Evolutionary conservation across 768 basidiomycete species (phyloP).

Genomic region (Coprinellus micaceus): DNA sequence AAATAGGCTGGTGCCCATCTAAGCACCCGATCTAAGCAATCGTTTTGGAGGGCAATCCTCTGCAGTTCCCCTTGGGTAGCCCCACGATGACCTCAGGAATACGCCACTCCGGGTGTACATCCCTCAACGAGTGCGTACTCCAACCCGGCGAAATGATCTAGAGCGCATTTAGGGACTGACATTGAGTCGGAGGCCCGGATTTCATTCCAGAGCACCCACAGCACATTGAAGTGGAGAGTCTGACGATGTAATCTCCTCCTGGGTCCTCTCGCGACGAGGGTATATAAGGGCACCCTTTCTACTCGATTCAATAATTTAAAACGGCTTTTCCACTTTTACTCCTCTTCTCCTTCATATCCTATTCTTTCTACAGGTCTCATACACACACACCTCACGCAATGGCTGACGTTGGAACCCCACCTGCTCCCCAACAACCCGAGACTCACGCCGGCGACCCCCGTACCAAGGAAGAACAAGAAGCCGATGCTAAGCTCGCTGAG

Average conservation of each 20-base stretch:
- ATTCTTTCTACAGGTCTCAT: background rate
- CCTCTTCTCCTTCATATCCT: background rate
- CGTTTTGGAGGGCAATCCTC: too few species aligned
- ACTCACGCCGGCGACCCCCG: slow-evolving; percentile 14
- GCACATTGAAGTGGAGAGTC: slow-evolving; percentile 1
- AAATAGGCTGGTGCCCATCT: too few species aligned
- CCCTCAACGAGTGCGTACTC: too few species aligned
- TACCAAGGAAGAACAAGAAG: slow-evolving; percentile 20
- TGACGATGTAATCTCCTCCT: background rate
- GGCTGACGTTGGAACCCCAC: background rate
- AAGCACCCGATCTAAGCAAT: too few species aligned
- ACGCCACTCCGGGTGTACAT: too few species aligned
- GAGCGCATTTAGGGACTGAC: background rate
- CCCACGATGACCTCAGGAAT: too few species aligned
- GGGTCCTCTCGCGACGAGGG: background rate
- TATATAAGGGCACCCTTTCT: too few species aligned
- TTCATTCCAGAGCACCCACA: too few species aligned
- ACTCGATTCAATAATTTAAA: background rate
- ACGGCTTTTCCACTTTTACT: background rate
- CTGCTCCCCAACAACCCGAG: background rate
- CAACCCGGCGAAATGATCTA: background rate
- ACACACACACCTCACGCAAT: background rate
- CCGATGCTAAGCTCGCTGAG: slow-evolving; percentile 28
- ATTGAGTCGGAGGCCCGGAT: too few species aligned
- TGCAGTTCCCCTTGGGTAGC: too few species aligned